phyloP scores from a whole-genome alignment of 1,139 yeast genomes.

The Geotrichum reessii region DNA sequence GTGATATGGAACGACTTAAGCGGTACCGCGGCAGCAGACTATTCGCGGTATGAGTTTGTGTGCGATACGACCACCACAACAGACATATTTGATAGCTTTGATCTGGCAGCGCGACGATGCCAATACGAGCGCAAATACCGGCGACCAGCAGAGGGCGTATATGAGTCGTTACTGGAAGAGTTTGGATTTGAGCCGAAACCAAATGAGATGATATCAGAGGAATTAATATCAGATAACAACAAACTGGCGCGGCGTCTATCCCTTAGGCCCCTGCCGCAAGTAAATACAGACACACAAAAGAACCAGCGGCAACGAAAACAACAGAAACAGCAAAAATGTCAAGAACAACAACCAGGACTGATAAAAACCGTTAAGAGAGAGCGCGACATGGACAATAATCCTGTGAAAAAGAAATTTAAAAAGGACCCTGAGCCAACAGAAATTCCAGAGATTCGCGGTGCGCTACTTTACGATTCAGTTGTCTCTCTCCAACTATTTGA shows the following conservation, averaged over 20 bases:
- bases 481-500: conserved; percentile 56
- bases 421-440: conserved; percentile 22
- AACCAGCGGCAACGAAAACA: background rate
- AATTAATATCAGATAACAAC: background rate
- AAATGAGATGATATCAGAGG: background rate
- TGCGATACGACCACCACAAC: conserved; percentile 56
- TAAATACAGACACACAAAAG: background rate
- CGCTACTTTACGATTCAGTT: background rate
- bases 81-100: conserved; percentile 58
- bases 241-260: background rate
- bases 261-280: background rate
- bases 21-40: conserved; percentile 38
- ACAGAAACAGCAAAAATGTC: background rate
- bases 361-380: background rate
- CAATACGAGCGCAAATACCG: conserved; percentile 72
- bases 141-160: conserved; percentile 30
- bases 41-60: conserved; percentile 72
- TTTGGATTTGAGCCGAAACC: conserved; percentile 42
- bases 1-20: conserved; percentile 77
- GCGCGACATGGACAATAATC: background rate
- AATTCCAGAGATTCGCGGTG: conserved; percentile 16
- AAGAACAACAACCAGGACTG: background rate
- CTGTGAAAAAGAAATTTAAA: background rate
- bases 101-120: conserved; percentile 60
- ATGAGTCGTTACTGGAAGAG: conserved; percentile 49